A percentile compares a stretch with the other conserved stretches of the same genome.
phyloP scores from a whole-genome alignment of 2,329 filamentous ascomycete genomes.

The Monilinia aucupariae region DNA sequence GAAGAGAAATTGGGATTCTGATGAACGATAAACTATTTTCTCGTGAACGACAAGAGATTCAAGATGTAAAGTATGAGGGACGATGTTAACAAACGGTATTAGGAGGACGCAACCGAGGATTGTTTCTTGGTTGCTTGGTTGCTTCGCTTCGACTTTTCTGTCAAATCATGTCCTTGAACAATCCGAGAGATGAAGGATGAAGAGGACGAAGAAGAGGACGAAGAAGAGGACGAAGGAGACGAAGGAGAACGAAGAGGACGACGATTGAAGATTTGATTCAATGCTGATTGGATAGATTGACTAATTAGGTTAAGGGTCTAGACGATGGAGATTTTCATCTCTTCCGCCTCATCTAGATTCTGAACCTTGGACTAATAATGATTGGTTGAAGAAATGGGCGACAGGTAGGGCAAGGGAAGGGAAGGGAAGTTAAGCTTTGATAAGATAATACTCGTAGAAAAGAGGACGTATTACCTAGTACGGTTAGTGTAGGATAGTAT shows the following conservation, averaged over 20 bases:
- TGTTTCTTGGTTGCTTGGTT: no score
- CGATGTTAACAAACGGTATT: background rate
- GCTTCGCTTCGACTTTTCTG: background rate
- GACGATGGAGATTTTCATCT: background rate
- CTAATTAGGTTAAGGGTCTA: no score
- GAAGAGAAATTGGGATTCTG: background rate
- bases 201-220: no score
- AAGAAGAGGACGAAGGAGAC: no score
- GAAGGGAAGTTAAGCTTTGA: background rate
- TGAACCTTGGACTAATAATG: slow-evolving; percentile 6
- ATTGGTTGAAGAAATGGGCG: no score
- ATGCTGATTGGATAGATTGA: background rate
- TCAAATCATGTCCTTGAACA: background rate
- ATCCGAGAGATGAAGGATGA: background rate
- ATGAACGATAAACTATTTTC: background rate
- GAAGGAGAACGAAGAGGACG: background rate
- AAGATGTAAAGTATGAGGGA: background rate
- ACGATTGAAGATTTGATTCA: background rate
- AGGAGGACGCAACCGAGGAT: no score
- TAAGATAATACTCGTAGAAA: no score
- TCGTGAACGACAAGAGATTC: background rate
- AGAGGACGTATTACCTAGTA: no score
- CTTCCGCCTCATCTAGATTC: background rate
- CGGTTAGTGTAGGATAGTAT: no score
- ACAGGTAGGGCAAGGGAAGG: no score